A percentile compares a stretch with the other conserved stretches of the same genome.
phyloP scores from a whole-genome alignment of 306 rosid species.

The Cucumis sativus region DNA sequence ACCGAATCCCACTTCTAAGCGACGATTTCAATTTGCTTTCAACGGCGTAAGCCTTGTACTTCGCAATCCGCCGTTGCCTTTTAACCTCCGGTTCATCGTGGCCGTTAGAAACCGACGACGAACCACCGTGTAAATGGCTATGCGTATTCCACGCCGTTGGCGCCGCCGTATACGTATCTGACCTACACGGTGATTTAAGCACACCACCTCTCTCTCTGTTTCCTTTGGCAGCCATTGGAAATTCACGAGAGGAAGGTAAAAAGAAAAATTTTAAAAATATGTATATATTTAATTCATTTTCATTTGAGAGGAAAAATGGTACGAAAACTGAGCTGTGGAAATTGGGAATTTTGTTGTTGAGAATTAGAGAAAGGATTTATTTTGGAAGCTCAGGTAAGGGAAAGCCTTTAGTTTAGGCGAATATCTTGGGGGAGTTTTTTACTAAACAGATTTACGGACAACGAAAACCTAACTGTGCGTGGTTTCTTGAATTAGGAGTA shows the following conservation, averaged over 20 bases:
- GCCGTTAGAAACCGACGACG: neutral
- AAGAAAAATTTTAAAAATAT: no score
- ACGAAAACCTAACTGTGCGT: neutral
- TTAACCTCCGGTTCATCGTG: conserved; percentile 15
- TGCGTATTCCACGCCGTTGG: neutral
- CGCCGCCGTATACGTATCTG: neutral
- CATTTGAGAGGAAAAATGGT: neutral
- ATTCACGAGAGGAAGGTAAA: neutral
- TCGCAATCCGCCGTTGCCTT: conserved; percentile 19
- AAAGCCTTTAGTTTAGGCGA: neutral
- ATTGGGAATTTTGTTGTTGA: neutral
- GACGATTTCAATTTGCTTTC: conserved; percentile 13
- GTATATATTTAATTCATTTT: neutral
- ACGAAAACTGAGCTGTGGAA: neutral
- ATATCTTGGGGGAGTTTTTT: neutral
- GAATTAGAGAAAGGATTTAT: neutral
- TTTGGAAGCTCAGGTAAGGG: neutral
- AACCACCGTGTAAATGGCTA: neutral
- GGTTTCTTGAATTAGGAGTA: neutral
- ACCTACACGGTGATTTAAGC: neutral
- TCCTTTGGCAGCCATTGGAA: neutral
- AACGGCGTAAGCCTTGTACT: conserved; percentile 16
- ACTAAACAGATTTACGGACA: neutral
- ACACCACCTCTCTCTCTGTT: neutral
- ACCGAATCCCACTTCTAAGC: conserved; percentile 19